A percentile compares a stretch with the other conserved stretches of the same genome.
Conservation (phyloP, 306 rosid species). For the Cucumis sativus region DNA sequence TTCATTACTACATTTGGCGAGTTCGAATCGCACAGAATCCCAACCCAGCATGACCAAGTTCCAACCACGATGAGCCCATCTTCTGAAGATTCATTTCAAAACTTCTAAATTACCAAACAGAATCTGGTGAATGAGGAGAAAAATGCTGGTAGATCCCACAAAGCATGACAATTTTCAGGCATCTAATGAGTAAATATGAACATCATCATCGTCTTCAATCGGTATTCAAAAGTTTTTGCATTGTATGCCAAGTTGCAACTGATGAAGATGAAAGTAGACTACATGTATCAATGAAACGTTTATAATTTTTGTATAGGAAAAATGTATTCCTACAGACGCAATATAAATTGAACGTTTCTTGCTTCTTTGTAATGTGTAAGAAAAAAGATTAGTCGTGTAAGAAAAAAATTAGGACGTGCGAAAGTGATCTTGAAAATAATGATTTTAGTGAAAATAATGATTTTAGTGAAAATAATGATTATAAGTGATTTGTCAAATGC, state of each 20-base stretch:
- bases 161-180: not conserved
- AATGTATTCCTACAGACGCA: not conserved
- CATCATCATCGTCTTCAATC: not conserved
- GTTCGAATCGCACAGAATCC: constrained; percentile 32
- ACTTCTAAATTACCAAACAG: not conserved
- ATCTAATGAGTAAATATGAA: not conserved
- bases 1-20: constrained; percentile 59
- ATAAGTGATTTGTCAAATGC: not conserved
- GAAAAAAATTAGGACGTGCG: not conserved
- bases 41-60: constrained; percentile 31
- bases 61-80: not conserved
- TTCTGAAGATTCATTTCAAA: not conserved
- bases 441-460: not conserved
- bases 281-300: not conserved
- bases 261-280: not conserved
- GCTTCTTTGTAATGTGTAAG: not conserved
- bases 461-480: not conserved
- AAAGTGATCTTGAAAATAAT: too few species aligned
- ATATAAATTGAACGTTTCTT: not conserved
- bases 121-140: not conserved
- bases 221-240: not conserved
- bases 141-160: not conserved
- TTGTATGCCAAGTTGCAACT: not conserved
- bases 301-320: not conserved
- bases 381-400: not conserved